Evolutionary conservation across 768 basidiomycete species (phyloP), one percentile per base, ranked within the genome.

Genomic region (Ramaria sp.): DNA sequence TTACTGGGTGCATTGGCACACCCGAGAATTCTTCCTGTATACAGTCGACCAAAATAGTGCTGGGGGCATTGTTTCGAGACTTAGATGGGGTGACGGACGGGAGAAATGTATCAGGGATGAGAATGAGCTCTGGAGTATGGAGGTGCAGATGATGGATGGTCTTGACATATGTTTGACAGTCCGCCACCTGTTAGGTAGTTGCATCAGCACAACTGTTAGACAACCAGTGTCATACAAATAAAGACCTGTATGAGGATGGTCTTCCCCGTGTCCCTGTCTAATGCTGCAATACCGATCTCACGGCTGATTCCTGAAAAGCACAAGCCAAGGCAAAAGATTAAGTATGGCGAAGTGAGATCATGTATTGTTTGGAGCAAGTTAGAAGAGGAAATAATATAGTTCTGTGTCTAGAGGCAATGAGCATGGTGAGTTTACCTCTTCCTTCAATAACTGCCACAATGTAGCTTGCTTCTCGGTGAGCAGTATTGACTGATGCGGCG

Each of bases 81-180:
- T 53, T 60, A 56, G 45, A 47, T n/a, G 75, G 66, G 27, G 27
- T 27, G 5, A 5, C 27, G 0, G 77, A 63, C 15, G 84, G 80
- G 37, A 90, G 63, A 65, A 86, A 89, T 0, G 86, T 91, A 65
- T 93, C 89, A 1, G 91, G 91, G 20, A 94, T 80, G 17, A 95
- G 74, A 38, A 95, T 75, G 22, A 84, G 72, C 11, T 69, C 74
- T 0, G 92, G 92, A 4, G 71, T 73, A 61, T 91, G 85, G 10
- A 90, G 67, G 63, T 88, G 83, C 81, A 91, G 82, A 60, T 91
- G 89, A 64, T 91, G 88, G 19, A 92, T 69, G 0, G 89, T 88
- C 68, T 92, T 92, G 59, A 91, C 84, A 61, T 91, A 94, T 13
- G 91, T 92, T 56, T 88, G 83, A 58, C 86, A 86, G 65, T 96